phyloP scores from a whole-genome alignment of 805 yeast genomes.

The Yarrowia sp. region DNA sequence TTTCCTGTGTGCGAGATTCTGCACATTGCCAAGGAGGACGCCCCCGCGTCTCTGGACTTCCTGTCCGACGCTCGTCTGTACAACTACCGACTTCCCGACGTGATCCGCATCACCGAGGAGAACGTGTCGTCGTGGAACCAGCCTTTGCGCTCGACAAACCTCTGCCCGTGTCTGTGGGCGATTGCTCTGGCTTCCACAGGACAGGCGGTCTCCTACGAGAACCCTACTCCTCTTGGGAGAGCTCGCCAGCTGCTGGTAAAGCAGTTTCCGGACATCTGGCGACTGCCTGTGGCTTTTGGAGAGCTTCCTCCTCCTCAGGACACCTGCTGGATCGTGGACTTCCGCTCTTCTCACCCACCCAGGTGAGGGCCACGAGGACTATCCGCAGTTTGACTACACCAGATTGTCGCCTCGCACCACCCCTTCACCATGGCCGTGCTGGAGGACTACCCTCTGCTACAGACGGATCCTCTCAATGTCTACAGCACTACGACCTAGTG shows the following conservation, averaged over 20 bases:
- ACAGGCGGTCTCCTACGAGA: constrained; percentile 68
- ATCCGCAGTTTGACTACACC: constrained; percentile 58
- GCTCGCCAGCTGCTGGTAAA: constrained; percentile 72
- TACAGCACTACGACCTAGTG: constrained; percentile 90
- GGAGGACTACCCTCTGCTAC: constrained; percentile 61
- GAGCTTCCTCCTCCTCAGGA: background rate
- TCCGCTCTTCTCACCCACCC: constrained; percentile 77
- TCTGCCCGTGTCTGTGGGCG: constrained; percentile 65
- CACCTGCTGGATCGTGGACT: constrained; percentile 75
- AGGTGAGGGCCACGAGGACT: constrained; percentile 40
- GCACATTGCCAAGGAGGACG: background rate
- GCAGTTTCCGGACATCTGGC: constrained; percentile 51
- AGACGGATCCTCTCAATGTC: constrained; percentile 54
- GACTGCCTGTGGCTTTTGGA: constrained; percentile 39
- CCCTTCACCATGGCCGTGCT: constrained; percentile 92
- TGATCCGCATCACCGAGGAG: constrained; percentile 5
- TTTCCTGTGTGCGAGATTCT: constrained; percentile 68
- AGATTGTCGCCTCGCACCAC: constrained; percentile 79
- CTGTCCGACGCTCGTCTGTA: constrained; percentile 24
- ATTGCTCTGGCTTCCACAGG: constrained; percentile 81
- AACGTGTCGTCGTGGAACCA: constrained; percentile 7
- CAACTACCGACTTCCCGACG: constrained; percentile 28
- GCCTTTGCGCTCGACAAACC: background rate
- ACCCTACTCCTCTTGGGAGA: constrained; percentile 92
- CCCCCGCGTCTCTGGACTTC: constrained; percentile 7